Evolutionary conservation across 768 basidiomycete species (phyloP), one percentile per base, ranked within the genome.

Genomic region (Trametes gibbosa): DNA sequence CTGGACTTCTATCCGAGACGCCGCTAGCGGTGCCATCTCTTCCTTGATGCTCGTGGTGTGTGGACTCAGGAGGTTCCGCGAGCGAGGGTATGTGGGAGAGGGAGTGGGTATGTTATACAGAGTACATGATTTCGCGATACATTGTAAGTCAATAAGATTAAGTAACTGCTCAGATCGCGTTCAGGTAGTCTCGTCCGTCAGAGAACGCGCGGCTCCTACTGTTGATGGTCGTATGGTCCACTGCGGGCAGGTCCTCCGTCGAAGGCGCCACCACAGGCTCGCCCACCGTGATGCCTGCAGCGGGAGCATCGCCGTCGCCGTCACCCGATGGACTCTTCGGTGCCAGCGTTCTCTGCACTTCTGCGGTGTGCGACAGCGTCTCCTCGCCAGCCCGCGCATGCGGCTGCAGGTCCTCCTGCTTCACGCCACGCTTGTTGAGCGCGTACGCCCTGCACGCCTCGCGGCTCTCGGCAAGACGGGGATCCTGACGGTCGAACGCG

Each of bases 361-460:
- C 54, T 25, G 51, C 62, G 35, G 51, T 37, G 25, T 73, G 64
- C 53, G 70, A 76, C 48, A 89, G 63, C 53, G 84, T 83, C 65
- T 78, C 79, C 62, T 85, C 84, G 1, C 82, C 84, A 13, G 76
- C 78, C 12, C 67, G 66, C 7, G 77, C 75, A 74, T 86, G 81
- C 25, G 89, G 89, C 75, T 87, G 75, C 50, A 90, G 67, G 57
- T 90, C 86, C 14, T 84, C 80, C 68, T 75, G 73, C 47, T 71
- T 73, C 4, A 87, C 78, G 0, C 86, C 87, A n/a, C 89, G 74
- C 65, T 79, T 72, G 56, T 77, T 77, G 60, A 84, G 55, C 17
- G 86, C 87, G 69, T 90, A 90, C 40, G 76, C 78, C 65, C 87
- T 73, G 68, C 88, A 90, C 47, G 84, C 86, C 57, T 87, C 84